Evolutionary conservation across 371 early-diverging fungal genomes (phyloP), one percentile per base, ranked within the genome.

Genomic region (Sporodiniella umbellata): DNA sequence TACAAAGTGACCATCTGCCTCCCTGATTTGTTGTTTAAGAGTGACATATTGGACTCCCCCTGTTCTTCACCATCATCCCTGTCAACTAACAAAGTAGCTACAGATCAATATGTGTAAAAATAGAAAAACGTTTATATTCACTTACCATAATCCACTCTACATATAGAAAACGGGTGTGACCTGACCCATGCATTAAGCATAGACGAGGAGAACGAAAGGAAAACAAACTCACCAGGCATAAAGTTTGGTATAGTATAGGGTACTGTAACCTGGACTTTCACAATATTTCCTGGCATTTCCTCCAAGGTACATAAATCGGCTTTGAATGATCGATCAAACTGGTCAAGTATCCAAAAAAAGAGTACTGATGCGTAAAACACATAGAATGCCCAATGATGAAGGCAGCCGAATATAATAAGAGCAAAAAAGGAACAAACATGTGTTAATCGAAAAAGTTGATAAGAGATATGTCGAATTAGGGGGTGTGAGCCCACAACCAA

Each of bases 101-200:
- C 4, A 10, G 12, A 11, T 1, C 31, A 0, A 12, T 31, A 31
- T 10, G 31, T 31, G 7, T n/a, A n/a, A n/a, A n/a, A n/a, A n/a
- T n/a, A n/a, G n/a, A n/a, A n/a, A n/a, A n/a, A n/a, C n/a, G n/a
- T 31, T 2, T 31, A 31, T 31, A 12, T 35, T 4, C 15, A 15
- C 35, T 35, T 47, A 54, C 52, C 43, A 22, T 17, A 14, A 18
- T 66, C 64, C 19, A 65, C 33, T 17, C 62, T 58, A 33, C 68
- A 56, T 19, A 74, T 61, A 8, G 74, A 74, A 48, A 74, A 70
- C 0, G 70, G 68, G 42, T 74, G 70, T 3, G 70, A 42, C 15
- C 37, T 33, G 8, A 65, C 6, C 28, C 46, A 44, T 1, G 49
- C 21, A 3, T 39, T 23, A 6, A 60, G 7, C 25, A 44, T 50